phyloP scores from a whole-genome alignment of 176 grass and related monocot species.

The Avena eriantha region DNA sequence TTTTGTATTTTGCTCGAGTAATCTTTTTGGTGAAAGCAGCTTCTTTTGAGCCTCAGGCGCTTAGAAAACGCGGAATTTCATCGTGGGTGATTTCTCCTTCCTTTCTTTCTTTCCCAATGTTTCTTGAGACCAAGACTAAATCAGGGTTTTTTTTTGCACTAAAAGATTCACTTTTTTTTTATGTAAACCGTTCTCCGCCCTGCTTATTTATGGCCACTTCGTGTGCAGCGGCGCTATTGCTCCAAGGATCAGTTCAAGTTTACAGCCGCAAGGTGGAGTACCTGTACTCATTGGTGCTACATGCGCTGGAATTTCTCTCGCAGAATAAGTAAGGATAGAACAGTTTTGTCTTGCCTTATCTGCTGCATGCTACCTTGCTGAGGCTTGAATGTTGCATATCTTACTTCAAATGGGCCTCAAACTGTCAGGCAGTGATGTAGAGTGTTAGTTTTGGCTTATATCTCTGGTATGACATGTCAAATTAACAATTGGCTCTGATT shows the following conservation, averaged over 20 bases:
- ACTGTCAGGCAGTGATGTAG: background rate
- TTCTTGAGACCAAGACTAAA: conserved; percentile 8
- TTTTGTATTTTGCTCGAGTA: background rate
- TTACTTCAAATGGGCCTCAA: conserved; percentile 27
- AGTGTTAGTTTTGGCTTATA: background rate
- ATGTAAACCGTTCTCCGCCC: background rate
- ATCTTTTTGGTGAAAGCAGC: background rate
- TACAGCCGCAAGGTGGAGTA: conserved; percentile 96
- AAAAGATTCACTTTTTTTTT: conserved; percentile 34
- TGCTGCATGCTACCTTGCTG: conserved; percentile 8
- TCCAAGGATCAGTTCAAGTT: conserved; percentile 92
- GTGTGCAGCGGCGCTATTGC: conserved; percentile 72
- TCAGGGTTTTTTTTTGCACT: background rate
- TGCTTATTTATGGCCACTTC: conserved; percentile 26
- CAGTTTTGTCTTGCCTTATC: conserved; percentile 19
- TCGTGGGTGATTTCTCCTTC: background rate
- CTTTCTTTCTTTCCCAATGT: background rate
- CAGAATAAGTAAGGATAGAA: conserved; percentile 79
- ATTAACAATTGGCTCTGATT: background rate
- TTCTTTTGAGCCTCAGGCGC: background rate
- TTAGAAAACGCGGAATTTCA: background rate
- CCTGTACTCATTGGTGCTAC: conserved; percentile 85
- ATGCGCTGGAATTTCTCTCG: conserved; percentile 76
- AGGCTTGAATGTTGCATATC: background rate
- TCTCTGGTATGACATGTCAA: background rate